Evolutionary conservation across 768 basidiomycete genomes (phyloP), one percentile per base, ranked within the genome.

Genomic region (Naganishia vishniacii): DNA sequence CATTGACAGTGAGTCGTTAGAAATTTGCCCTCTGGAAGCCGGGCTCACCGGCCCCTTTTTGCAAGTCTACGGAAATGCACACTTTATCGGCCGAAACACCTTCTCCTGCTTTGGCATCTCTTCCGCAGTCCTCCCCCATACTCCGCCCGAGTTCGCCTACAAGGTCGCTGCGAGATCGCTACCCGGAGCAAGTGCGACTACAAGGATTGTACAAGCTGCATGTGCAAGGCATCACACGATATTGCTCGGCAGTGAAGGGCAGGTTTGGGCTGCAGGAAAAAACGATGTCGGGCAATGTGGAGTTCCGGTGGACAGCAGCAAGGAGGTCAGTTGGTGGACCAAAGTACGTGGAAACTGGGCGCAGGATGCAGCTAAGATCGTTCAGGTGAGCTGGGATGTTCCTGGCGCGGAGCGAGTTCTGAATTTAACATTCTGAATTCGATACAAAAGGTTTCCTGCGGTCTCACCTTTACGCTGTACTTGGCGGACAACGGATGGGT

Each of bases 21-120:
- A 28, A 20, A 15, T 34, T 28, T 13, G 40, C 20, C 25, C 28
- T 12, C 16, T 46, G 62, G 29, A 34, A 23, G 18, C 37, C 41
- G 18, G 31, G 29, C 37, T 23, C 16, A 18, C 28, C 9, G 20
- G 16, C n/a, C 4, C 4, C 16, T 20, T 26, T 9, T 7, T 47
- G 32, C 13, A 26, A 73, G 71, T 73, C 15, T 59, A 86, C 59
- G 91, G 91, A 7, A 81, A 83, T 41, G 94, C 91, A 9, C 92
- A 90, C 86, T 77, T 97, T 70, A 89, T 93, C 73, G 94, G 94
- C 7, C 85, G 91, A 59, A 91, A 90, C 77, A 49, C 61, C 2
- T 85, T 81, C 63, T 80, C 83, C 62, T 83, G 83, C 45, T 81
- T 91, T 3, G 88, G 88, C n/a, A 78, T 84, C 9, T 56, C 66